phyloP scores from a whole-genome alignment of 345 rosid species.

The Gossypium stocksii region DNA sequence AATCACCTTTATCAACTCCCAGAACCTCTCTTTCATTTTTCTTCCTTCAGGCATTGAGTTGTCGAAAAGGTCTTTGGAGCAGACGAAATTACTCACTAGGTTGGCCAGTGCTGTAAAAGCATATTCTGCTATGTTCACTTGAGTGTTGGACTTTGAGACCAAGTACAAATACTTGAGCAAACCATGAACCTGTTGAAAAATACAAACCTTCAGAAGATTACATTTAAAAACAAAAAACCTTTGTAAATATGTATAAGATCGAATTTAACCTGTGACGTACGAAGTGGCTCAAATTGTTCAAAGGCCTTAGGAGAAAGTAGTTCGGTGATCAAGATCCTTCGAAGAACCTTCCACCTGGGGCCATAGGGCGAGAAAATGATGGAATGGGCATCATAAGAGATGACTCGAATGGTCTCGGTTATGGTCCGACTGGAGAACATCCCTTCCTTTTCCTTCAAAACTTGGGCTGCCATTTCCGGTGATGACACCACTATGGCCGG shows the following conservation, averaged over 20 bases:
- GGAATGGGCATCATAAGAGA: conserved; percentile 19
- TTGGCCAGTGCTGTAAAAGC: conserved; percentile 20
- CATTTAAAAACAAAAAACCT: too few relatives aligned
- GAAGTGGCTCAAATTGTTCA: conserved; percentile 10
- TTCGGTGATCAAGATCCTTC: conserved; percentile 18
- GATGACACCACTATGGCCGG: conserved; percentile 19
- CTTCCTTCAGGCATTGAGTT: conserved; percentile 13
- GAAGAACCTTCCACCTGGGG: conserved; percentile 20
- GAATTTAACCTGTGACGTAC: conserved; percentile 7
- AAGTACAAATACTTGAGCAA: conserved; percentile 14
- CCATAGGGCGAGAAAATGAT: conserved; percentile 20
- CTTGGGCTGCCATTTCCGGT: conserved; percentile 13
- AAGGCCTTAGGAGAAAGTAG: conserved; percentile 16
- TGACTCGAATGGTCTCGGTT: conserved; percentile 16
- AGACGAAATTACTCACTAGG: conserved; percentile 15
- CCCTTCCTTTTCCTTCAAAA: conserved; percentile 12
- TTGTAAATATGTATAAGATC: neutral
- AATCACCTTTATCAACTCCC: conserved; percentile 13
- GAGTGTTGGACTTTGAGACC: conserved; percentile 13
- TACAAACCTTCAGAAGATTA: neutral
- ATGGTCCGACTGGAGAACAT: conserved; percentile 15
- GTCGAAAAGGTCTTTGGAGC: conserved; percentile 20
- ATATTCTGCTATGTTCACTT: conserved; percentile 19
- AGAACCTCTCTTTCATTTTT: conserved; percentile 14
- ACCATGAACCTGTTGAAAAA: conserved; percentile 7